A percentile compares a stretch with the other conserved stretches of the same genome.
These are phyloP conservation scores for Kodamaea alishanica DNA, from an alignment of 1,139 yeast species.

Conservation along the genomic window DNA sequence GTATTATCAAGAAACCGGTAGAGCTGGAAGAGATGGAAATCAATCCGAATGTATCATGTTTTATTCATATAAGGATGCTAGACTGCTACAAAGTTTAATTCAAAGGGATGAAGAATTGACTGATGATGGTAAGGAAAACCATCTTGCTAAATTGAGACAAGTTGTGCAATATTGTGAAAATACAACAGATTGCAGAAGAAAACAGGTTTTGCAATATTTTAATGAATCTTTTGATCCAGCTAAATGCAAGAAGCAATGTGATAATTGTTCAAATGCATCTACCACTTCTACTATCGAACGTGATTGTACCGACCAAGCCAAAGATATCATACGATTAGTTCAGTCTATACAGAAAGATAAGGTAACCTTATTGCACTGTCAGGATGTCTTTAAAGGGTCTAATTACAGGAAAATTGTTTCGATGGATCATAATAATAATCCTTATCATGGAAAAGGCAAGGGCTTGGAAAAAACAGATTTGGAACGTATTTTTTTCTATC, in stretches of 20 bases:
- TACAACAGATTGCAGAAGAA: slow-evolving; percentile 82
- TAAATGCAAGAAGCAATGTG: slow-evolving; percentile 73
- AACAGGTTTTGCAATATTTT: slow-evolving; percentile 84
- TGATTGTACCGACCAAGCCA: slow-evolving; percentile 70
- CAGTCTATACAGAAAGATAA: slow-evolving; percentile 51
- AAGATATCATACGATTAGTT: slow-evolving; percentile 57
- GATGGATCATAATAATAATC: slow-evolving; percentile 58
- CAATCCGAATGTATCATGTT: slow-evolving; percentile 79
- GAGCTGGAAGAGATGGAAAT: slow-evolving; percentile 95
- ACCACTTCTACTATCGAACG: slow-evolving; percentile 47
- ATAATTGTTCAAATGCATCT: slow-evolving; percentile 60
- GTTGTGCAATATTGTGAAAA: slow-evolving; percentile 93
- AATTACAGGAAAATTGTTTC: slow-evolving; percentile 56
- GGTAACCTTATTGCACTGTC: slow-evolving; percentile 77
- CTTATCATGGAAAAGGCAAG: slow-evolving; percentile 70
- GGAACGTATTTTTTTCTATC: slow-evolving; percentile 77
- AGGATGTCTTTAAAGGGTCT: slow-evolving; percentile 80
- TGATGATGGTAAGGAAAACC: slow-evolving; percentile 66
- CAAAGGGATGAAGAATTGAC: slow-evolving; percentile 70
- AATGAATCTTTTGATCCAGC: slow-evolving; percentile 73
- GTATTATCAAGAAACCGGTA: slow-evolving; percentile 96
- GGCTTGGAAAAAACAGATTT: slow-evolving; percentile 60
- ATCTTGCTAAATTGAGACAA: slow-evolving; percentile 70
- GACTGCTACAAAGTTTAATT: slow-evolving; percentile 71
- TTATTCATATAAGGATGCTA: slow-evolving; percentile 73